These are phyloP conservation scores for Hyaloscypha hepaticicola DNA, from an alignment of 495 filamentous ascomycete genomes.

Conservation along the genomic window DNA sequence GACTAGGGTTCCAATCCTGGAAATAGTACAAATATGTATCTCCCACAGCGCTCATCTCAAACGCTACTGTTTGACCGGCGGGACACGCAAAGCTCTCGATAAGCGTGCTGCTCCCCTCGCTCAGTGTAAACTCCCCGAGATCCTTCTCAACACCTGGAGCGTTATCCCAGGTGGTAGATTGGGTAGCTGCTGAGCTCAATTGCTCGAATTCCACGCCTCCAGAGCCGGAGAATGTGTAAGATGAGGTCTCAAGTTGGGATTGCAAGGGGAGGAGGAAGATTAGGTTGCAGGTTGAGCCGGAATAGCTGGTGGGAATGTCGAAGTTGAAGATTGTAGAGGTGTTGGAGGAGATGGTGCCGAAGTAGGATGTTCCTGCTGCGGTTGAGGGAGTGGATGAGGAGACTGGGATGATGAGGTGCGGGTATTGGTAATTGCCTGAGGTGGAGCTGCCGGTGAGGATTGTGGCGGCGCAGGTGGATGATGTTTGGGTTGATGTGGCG, in stretches of 20 bases:
- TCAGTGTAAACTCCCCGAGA: slow-evolving; percentile 47
- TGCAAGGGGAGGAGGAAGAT: slow-evolving; percentile 62
- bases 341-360: slow-evolving; percentile 52
- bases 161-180: slow-evolving; percentile 52
- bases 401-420: slow-evolving; percentile 66
- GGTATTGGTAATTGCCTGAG: slow-evolving; percentile 50
- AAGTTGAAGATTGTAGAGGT: slow-evolving; percentile 67
- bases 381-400: slow-evolving; percentile 52
- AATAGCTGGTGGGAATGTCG: slow-evolving; percentile 53
- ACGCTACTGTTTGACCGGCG: slow-evolving; percentile 50
- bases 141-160: slow-evolving; percentile 45
- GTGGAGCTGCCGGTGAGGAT: slow-evolving; percentile 41
- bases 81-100: slow-evolving; percentile 57
- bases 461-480: slow-evolving; percentile 48
- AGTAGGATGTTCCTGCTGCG: slow-evolving; percentile 51
- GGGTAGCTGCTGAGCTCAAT: slow-evolving; percentile 40
- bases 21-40: slow-evolving; percentile 58
- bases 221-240: slow-evolving; percentile 55
- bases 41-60: slow-evolving; percentile 53
- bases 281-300: slow-evolving; percentile 59
- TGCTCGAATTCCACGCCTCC: slow-evolving; percentile 52
- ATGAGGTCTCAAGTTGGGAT: slow-evolving; percentile 51
- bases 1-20: slow-evolving; percentile 44
- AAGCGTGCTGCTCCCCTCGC: slow-evolving; percentile 53
- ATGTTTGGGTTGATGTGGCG: slow-evolving; percentile 6